phyloP scores from a whole-genome alignment of 2,329 filamentous ascomycete genomes.

The Sphaerulina vaccinii region DNA sequence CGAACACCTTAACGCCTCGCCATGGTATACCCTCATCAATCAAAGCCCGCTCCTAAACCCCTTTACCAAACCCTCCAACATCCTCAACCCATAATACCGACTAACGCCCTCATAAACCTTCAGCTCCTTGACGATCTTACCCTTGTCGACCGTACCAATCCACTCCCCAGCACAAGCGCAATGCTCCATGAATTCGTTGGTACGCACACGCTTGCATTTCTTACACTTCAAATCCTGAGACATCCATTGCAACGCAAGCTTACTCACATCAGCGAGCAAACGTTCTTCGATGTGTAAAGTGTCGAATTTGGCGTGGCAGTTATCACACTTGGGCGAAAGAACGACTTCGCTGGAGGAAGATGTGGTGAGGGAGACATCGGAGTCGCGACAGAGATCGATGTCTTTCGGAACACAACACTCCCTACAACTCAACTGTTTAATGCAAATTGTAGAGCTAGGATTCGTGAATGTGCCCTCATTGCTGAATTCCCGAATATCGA shows the following conservation, averaged over 20 bases:
- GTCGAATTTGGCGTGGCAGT: constrained; percentile 72
- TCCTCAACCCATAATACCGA: constrained; percentile 73
- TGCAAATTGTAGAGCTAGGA: constrained; percentile 70
- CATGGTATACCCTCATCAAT: too few relatives aligned
- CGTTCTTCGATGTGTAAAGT: constrained; percentile 80
- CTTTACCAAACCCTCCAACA: constrained; percentile 71
- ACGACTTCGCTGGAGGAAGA: constrained; percentile 23
- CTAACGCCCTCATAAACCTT: constrained; percentile 73
- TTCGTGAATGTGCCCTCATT: constrained; percentile 84
- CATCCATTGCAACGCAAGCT: constrained; percentile 73
- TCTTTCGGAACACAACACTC: constrained; percentile 88
- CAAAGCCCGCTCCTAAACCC: constrained; percentile 14
- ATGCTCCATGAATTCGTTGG: constrained; percentile 96
- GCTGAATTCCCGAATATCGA: constrained; percentile 93
- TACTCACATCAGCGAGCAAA: constrained; percentile 74
- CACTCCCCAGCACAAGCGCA: constrained; percentile 89
- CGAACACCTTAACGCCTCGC: too few relatives aligned
- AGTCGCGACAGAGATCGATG: constrained; percentile 87
- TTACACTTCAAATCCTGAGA: constrained; percentile 88
- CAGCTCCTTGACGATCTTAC: constrained; percentile 64
- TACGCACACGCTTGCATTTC: constrained; percentile 63
- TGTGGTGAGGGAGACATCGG: constrained; percentile 64
- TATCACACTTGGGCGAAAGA: constrained; percentile 53
- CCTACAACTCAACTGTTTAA: constrained; percentile 78
- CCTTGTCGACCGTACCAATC: constrained; percentile 67